A percentile compares a stretch with the other conserved stretches of the same genome.
Conservation (phyloP, 441 rosid species). For the Sinapis alba region DNA sequence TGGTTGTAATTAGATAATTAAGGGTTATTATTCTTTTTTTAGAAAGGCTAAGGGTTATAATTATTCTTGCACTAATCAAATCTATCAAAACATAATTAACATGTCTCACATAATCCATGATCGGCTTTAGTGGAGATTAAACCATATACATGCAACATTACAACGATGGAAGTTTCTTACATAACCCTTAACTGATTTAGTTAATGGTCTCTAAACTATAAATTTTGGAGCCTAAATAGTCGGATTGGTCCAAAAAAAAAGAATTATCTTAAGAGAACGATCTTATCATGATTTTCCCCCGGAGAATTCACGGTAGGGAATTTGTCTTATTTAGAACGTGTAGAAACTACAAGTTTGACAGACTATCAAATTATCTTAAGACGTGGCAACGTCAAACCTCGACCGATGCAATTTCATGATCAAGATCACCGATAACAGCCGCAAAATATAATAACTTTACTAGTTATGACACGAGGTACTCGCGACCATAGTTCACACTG, state of each 20-base stretch:
- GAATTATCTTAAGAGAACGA: background rate
- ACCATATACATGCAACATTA: background rate
- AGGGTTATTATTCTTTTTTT: background rate
- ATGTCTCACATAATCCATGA: background rate
- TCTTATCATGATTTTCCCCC: background rate
- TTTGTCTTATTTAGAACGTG: conserved; percentile 17
- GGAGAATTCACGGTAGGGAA: background rate
- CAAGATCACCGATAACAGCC: background rate
- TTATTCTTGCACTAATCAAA: background rate
- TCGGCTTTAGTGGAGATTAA: background rate
- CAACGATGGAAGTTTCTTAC: background rate
- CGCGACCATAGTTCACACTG: background rate
- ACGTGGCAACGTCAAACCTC: conserved; percentile 16
- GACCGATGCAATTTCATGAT: background rate
- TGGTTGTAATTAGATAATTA: background rate
- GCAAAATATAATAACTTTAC: background rate
- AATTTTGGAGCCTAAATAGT: background rate
- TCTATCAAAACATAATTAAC: background rate
- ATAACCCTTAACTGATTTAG: background rate
- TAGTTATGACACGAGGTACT: background rate
- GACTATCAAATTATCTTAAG: background rate
- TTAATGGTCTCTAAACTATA: background rate
- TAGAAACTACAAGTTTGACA: conserved; percentile 19
- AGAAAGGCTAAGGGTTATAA: too few species aligned
- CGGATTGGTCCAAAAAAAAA: background rate